Conservation (phyloP, 257 asterid species). For the Solanum chilense region DNA sequence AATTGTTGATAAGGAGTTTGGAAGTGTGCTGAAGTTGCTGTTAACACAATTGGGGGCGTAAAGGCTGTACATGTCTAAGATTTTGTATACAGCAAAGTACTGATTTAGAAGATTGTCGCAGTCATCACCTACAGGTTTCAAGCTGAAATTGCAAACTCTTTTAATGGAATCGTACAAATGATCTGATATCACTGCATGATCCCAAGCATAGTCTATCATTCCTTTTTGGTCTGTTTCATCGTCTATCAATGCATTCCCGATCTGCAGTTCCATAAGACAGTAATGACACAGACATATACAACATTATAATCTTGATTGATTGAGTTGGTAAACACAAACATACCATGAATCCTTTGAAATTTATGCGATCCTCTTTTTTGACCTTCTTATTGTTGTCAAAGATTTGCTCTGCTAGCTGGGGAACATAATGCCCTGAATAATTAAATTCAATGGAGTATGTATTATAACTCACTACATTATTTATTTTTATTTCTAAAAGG, state of each 20-base stretch:
- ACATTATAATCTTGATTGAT: background rate
- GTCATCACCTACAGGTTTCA: background rate
- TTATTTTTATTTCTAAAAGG: background rate
- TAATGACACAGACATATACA: background rate
- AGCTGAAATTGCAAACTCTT: conserved; percentile 44
- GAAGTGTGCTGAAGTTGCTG: conserved; percentile 3
- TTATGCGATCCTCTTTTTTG: conserved; percentile 15
- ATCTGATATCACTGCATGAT: conserved; percentile 87
- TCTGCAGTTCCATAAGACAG: conserved; percentile 22
- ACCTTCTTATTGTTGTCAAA: conserved; percentile 37
- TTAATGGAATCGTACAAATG: conserved; percentile 32
- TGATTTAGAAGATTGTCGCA: conserved; percentile 27
- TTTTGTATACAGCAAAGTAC: conserved; percentile 45
- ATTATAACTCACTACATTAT: background rate
- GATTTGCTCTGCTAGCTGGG: conserved; percentile 60
- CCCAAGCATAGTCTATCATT: conserved; percentile 84
- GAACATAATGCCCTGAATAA: conserved; percentile 70
- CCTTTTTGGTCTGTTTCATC: conserved; percentile 74
- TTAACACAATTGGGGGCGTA: conserved; percentile 46
- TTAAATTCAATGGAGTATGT: background rate
- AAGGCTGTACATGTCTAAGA: conserved; percentile 80
- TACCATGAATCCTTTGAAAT: conserved; percentile 74
- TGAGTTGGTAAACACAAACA: background rate
- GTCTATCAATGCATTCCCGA: conserved; percentile 79
- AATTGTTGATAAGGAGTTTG: conserved; percentile 13